These are phyloP conservation scores for Iberis pinnata DNA, from an alignment of 345 rosid genomes.

Conservation along the genomic window DNA sequence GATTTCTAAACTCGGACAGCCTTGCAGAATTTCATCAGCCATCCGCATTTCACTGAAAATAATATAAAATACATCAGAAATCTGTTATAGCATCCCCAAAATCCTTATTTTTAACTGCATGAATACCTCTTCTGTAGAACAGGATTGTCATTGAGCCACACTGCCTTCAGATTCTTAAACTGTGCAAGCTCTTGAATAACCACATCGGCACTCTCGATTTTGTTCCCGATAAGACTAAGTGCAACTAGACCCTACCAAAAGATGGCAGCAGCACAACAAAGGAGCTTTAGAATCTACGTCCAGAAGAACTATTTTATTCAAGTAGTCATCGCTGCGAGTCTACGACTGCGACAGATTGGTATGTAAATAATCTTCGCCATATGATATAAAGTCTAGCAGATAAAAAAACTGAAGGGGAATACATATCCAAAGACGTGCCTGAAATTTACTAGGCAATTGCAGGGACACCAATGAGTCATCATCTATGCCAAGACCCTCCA, in stretches of 20 bases:
- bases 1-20: conserved; percentile 66
- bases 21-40: conserved; percentile 46
- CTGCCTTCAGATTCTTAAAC: conserved; percentile 59
- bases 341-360: not conserved
- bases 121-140: conserved; percentile 49
- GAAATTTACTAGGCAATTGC: conserved; percentile 50
- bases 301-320: not conserved
- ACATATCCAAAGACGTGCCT: conserved; percentile 34
- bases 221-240: conserved; percentile 74
- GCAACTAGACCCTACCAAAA: conserved; percentile 60
- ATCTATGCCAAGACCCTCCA: conserved; percentile 60
- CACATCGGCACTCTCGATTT: conserved; percentile 46
- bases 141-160: conserved; percentile 86
- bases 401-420: not conserved
- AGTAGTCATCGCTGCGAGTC: not conserved
- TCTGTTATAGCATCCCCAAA: not conserved
- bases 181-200: conserved; percentile 55
- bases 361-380: not conserved
- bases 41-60: conserved; percentile 41
- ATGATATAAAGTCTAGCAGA: not conserved
- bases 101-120: conserved; percentile 6
- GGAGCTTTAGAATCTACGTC: conserved; percentile 14
- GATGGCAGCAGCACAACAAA: conserved; percentile 4
- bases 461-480: conserved; percentile 55
- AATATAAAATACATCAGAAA: conserved; percentile 19